Base-by-base conservation (phyloP, 1,284 basidiomycete species). In the Ustilago lituana region DNA sequence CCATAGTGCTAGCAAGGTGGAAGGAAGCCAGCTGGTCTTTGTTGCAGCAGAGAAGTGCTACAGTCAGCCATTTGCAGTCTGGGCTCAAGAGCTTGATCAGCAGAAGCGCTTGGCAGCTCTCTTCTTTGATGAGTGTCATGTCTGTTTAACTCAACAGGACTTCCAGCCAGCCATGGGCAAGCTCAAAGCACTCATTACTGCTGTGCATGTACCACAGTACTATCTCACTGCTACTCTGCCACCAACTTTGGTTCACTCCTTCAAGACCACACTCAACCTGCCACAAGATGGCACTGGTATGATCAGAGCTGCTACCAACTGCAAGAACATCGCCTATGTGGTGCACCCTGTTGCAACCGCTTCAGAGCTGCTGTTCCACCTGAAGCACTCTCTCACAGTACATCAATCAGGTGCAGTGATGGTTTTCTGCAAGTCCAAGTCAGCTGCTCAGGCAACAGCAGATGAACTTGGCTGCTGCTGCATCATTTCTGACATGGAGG, bases 111-210 rank as follows among this genome's bases (percentile, higher is more conserved):
- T 47, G 32, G 45, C 45, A 6, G 45, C 45, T 5, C 15, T 47
- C 45, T 47, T 47, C 45, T 47, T 47, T 47, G 45, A 47, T 35
- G 32, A 47, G n/a, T 47, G 45, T 20, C 45, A 47, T 12, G 39
- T 40, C 22, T 20, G 19, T 10, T 14, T 40, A 12, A 40, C 39
- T 6, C 39, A 40, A 26, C 14, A n/a, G 22, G 15, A 12, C 39
- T 40, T 40, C 39, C 20, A 14, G 19, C 20, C 20, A 8, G 39
- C 39, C 39, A 40, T 40, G 39, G 39, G 9, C 10, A 10, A 24
- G 39, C 23, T 40, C 39, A 40, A 22, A 22, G 20, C 15, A 14
- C 38, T 39, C 22, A 39, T 39, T 6, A 6, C 17, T 6, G 7
- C 19, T 33, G 29, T 27, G 14, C 40, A 36, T 7, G 22, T 45